phyloP scores from a whole-genome alignment of 257 asterid species.

The Rauvolfia tetraphylla region DNA sequence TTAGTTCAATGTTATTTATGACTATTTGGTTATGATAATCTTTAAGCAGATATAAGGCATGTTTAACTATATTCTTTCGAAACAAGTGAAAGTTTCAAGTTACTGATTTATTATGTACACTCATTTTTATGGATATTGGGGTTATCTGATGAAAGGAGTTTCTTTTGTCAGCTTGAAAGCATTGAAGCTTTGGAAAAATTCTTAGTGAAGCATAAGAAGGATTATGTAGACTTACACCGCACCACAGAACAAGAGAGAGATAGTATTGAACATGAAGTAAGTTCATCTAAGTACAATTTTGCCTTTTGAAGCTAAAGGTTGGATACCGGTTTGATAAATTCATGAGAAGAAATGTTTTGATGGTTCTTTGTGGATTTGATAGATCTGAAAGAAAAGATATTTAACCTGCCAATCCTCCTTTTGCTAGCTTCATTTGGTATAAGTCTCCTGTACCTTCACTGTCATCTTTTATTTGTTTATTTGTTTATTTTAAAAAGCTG shows the following conservation, averaged over 20 bases:
- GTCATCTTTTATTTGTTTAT: neutral
- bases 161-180: slow-evolving; percentile 62
- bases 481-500: neutral
- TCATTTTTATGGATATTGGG: neutral
- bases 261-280: slow-evolving; percentile 91
- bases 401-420: neutral
- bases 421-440: neutral
- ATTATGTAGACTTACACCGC: slow-evolving; percentile 82
- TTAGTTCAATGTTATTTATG: neutral
- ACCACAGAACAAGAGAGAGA: slow-evolving; percentile 91
- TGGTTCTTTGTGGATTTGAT: neutral
- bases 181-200: slow-evolving; percentile 70
- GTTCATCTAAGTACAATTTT: slow-evolving; percentile 1
- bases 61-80: neutral
- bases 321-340: neutral
- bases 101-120: neutral
- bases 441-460: too few species aligned
- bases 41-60: neutral
- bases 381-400: neutral
- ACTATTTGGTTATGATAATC: neutral
- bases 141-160: neutral
- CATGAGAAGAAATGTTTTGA: neutral
- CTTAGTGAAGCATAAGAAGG: slow-evolving; percentile 86
- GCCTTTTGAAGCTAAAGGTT: neutral
- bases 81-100: neutral